Conservation (phyloP, 73 alveolate species). For the Diophrys appendiculata region DNA sequence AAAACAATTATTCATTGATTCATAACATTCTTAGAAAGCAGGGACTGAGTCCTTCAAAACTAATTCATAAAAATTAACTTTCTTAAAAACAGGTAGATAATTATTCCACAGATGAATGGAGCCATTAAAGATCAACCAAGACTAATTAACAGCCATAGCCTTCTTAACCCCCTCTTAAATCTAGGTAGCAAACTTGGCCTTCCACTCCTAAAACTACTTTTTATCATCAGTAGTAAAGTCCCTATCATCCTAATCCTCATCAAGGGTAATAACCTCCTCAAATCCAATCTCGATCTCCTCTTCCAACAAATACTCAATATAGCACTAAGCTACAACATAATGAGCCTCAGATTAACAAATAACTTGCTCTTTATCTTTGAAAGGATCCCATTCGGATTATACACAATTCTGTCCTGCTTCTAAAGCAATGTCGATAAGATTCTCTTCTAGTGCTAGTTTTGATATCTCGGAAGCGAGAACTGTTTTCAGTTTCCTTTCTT, state of each 20-base stretch:
- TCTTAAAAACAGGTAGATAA: conserved; percentile 85
- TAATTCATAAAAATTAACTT: conserved; percentile 78
- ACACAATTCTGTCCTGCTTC: conserved; percentile 81
- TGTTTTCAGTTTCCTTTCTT: conserved; percentile 75
- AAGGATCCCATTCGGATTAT: conserved; percentile 81
- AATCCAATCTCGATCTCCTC: conserved; percentile 92
- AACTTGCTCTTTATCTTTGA: conserved; percentile 89
- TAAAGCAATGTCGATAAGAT: conserved; percentile 82
- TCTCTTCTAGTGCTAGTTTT: conserved; percentile 78
- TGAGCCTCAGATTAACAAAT: conserved; percentile 90
- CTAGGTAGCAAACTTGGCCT: conserved; percentile 78
- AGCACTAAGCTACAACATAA: conserved; percentile 85
- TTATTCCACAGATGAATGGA: conserved; percentile 95
- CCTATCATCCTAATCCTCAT: conserved; percentile 75
- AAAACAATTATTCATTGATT: conserved; percentile 88
- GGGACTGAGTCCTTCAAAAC: conserved; percentile 84
- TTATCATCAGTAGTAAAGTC: conserved; percentile 84
- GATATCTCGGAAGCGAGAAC: conserved; percentile 83
- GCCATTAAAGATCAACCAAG: conserved; percentile 95
- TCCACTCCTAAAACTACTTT: conserved; percentile 80
- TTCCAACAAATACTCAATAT: conserved; percentile 82
- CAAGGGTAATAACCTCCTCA: conserved; percentile 67
- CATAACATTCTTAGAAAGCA: conserved; percentile 89
- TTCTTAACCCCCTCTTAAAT: conserved; percentile 87
- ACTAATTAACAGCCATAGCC: conserved; percentile 88